Conservation (phyloP, 2,329 filamentous ascomycete species). For the Septoria linicola region DNA sequence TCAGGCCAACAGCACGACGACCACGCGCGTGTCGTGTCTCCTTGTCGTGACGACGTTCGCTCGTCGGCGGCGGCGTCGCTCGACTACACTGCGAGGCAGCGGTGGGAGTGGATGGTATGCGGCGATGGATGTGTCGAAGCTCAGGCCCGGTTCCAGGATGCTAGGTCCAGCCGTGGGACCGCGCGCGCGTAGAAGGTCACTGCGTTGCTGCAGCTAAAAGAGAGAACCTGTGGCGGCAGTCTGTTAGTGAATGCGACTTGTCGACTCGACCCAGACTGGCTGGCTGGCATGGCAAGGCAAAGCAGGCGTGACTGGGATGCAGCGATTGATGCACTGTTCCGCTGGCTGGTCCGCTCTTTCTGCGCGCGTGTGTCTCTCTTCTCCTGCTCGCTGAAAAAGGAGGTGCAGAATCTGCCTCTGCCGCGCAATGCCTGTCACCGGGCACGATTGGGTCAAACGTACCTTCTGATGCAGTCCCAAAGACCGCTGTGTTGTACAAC, state of each 20-base stretch:
- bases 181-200: slow-evolving; percentile 16
- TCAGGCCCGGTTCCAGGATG: slow-evolving; percentile 19
- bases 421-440: slow-evolving; percentile 2
- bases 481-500: slow-evolving; percentile 6
- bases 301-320: background rate
- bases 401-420: slow-evolving; percentile 10
- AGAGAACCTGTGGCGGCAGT: slow-evolving; percentile 6
- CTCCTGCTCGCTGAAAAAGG: slow-evolving; percentile 14
- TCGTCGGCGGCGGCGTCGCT: slow-evolving; percentile 8
- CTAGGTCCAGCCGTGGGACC: slow-evolving; percentile 7
- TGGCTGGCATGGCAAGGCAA: too few species aligned
- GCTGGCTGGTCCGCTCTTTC: slow-evolving; percentile 1
- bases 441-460: background rate
- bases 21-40: slow-evolving; percentile 18
- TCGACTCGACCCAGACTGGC: too few species aligned
- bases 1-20: slow-evolving; percentile 21
- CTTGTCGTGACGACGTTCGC: slow-evolving; percentile 7
- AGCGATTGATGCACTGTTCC: background rate
- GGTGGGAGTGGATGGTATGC: slow-evolving; percentile 14
- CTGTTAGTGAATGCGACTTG: slow-evolving; percentile 12
- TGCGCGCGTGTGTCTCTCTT: background rate
- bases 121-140: slow-evolving; percentile 18
- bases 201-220: slow-evolving; percentile 15
- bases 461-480: slow-evolving; percentile 6
- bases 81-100: slow-evolving; percentile 7